Conservation (phyloP, 23 red algal genomes). For the Cyanidiococcus yangmingshanensis region DNA sequence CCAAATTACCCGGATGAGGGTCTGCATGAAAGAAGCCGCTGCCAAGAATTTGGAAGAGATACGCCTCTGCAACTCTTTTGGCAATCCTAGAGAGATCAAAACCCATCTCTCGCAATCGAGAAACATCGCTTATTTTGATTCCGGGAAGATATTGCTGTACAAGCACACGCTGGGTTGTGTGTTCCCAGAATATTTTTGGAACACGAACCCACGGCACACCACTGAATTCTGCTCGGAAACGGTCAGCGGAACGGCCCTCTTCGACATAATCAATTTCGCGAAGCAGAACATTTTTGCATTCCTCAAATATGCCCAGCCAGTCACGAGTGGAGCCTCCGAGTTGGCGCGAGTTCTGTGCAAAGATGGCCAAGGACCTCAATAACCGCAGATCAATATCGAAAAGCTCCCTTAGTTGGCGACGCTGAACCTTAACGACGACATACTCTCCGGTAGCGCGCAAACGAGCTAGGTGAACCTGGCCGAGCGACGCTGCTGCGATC, state of each 20-base stretch:
- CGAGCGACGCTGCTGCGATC: conserved; percentile 70
- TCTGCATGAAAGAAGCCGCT: conserved; percentile 82
- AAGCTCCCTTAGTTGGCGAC: conserved; percentile 47
- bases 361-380: conserved; percentile 45
- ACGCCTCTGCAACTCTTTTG: conserved; percentile 34
- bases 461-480: conserved; percentile 75
- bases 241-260: conserved; percentile 35
- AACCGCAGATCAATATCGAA: conserved; percentile 78
- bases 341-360: conserved; percentile 35
- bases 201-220: conserved; percentile 44
- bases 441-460: conserved; percentile 54
- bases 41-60: conserved; percentile 66
- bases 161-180: conserved; percentile 48
- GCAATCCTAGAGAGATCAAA: conserved; percentile 43
- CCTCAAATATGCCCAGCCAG: conserved; percentile 69
- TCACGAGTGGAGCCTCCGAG: conserved; percentile 53
- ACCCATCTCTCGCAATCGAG: conserved; percentile 31
- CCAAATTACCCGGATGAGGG: conserved; percentile 72
- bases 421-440: conserved; percentile 86
- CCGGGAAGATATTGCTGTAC: conserved; percentile 70
- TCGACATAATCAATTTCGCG: conserved; percentile 64
- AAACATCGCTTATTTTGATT: conserved; percentile 56
- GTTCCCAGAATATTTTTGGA: conserved; percentile 41
- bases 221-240: conserved; percentile 51
- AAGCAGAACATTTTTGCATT: conserved; percentile 45